Evolutionary conservation across 225 moss, liverwort and hornwort species (phyloP).

Genomic region (Pseudisothecium myosuroides): DNA sequence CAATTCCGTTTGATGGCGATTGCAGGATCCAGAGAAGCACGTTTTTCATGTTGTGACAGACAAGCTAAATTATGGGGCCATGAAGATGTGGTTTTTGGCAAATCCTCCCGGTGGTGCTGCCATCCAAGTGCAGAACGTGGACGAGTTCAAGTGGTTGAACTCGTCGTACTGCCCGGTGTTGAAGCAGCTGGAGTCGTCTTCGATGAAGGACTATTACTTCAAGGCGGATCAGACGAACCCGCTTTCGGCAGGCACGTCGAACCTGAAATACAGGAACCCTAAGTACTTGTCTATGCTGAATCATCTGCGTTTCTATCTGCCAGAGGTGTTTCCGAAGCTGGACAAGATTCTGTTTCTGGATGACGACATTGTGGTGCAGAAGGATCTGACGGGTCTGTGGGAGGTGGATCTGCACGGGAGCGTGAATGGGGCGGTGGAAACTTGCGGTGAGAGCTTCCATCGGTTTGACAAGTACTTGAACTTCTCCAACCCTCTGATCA

Average conservation of each 20-base stretch:
- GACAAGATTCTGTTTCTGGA: slow-evolving; percentile 83
- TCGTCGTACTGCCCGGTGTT: slow-evolving; percentile 52
- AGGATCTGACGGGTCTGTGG: slow-evolving; percentile 65
- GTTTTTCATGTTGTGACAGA: slow-evolving; percentile 51
- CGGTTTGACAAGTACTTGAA: slow-evolving; percentile 83
- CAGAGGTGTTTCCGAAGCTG: slow-evolving; percentile 50
- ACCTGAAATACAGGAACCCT: slow-evolving; percentile 56
- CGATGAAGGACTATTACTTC: slow-evolving; percentile 52
- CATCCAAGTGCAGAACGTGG: slow-evolving; percentile 46
- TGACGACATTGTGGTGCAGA: slow-evolving; percentile 83
- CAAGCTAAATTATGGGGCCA: slow-evolving; percentile 54
- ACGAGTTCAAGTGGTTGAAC: slow-evolving; percentile 52
- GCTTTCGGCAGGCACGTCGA: slow-evolving; percentile 41
- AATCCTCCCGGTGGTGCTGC: slow-evolving; percentile 38
- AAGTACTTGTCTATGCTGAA: slow-evolving; percentile 97
- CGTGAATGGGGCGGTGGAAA: slow-evolving; percentile 88
- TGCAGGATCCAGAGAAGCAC: slow-evolving; percentile 43
- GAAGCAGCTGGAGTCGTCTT: slow-evolving; percentile 54
- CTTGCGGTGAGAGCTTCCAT: slow-evolving; percentile 69
- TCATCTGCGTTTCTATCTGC: slow-evolving; percentile 39
- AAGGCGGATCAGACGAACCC: slow-evolving; percentile 46
- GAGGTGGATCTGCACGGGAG: slow-evolving; percentile 66
- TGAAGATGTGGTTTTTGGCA: slow-evolving; percentile 47
- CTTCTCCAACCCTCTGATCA: slow-evolving; percentile 76
- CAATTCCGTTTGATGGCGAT: not conserved